Conservation (phyloP, 129 eudicot genomes). For the Ambrosia trifida region DNA sequence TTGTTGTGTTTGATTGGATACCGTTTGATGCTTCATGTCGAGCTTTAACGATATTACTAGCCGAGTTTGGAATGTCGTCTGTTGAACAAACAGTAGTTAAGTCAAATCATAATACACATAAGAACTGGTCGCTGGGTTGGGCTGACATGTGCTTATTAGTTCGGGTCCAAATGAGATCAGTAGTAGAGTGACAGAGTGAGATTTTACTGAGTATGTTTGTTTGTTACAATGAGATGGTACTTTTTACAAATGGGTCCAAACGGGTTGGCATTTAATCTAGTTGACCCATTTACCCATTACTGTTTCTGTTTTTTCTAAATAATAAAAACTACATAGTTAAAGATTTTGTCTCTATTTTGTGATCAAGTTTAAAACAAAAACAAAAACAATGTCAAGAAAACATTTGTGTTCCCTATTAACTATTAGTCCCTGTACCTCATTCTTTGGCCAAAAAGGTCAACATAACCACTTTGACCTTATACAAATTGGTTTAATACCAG, state of each 20-base stretch:
- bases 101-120: not conserved
- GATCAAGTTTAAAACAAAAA: not conserved
- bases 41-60: slow-evolving; percentile 20
- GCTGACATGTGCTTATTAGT: too few species aligned
- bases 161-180: too few species aligned
- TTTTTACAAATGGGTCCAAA: not conserved
- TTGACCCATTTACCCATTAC: too few species aligned
- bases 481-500: not conserved
- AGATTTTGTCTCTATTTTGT: not conserved
- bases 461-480: not conserved
- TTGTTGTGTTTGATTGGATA: slow-evolving; percentile 7
- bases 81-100: slow-evolving; percentile 21
- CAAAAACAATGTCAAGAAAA: not conserved
- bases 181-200: not conserved
- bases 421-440: too few species aligned
- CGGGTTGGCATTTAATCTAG: too few species aligned
- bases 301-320: not conserved
- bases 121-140: not conserved
- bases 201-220: not conserved
- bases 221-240: not conserved
- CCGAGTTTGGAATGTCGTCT: slow-evolving; percentile 38
- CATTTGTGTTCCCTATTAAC: not conserved
- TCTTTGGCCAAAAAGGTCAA: too few species aligned
- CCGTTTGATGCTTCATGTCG: slow-evolving; percentile 31
- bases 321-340: not conserved